Conservation (phyloP, 306 rosid species). For the Fagus sylvatica region DNA sequence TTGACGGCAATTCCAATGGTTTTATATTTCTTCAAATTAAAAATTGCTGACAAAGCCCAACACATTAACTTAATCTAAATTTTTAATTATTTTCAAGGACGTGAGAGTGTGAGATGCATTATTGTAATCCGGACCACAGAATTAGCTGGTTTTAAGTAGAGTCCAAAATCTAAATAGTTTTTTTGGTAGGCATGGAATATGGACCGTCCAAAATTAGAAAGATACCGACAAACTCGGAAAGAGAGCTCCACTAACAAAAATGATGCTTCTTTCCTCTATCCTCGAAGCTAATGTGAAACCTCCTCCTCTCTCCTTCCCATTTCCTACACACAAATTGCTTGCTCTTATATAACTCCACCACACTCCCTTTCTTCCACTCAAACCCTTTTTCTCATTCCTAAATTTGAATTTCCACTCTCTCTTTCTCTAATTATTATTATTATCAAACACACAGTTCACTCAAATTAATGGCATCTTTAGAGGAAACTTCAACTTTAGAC, state of each 20-base stretch:
- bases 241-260: background rate
- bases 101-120: no score
- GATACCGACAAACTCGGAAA: background rate
- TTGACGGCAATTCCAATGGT: no score
- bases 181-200: background rate
- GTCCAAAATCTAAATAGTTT: no score
- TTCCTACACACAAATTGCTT: background rate
- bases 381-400: background rate
- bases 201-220: background rate
- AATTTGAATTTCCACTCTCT: background rate
- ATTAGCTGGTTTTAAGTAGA: background rate
- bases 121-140: background rate
- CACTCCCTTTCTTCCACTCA: constrained; percentile 31
- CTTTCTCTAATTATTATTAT: no score
- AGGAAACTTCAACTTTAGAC: constrained; percentile 55
- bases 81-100: no score
- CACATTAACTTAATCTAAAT: no score
- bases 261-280: constrained; percentile 34
- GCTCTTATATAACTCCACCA: background rate
- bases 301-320: no score
- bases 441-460: no score
- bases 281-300: constrained; percentile 32
- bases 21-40: no score
- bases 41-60: no score
- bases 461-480: constrained; percentile 23